Evolutionary conservation across 2,329 filamentous ascomycete genomes (phyloP), one percentile per base, ranked within the genome.

Genomic region (Fusarium sp.): DNA sequence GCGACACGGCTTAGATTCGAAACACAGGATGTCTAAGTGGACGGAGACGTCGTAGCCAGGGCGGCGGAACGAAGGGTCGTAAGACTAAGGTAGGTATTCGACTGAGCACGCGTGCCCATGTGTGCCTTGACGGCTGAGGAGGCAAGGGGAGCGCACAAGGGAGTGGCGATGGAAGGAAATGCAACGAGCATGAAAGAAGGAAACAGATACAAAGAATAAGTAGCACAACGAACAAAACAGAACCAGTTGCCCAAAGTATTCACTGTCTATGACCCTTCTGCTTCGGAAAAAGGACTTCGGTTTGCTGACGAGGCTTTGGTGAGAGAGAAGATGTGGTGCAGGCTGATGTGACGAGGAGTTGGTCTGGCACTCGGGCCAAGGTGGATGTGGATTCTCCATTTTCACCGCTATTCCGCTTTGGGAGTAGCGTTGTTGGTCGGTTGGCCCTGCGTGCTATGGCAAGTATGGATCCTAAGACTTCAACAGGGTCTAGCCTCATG

Each of bases 261-360:
- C 20, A 66, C 43, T 35, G 43, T 65, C 56, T 55, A 41, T 58
- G 36, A 33, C 48, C 59, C 41, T 56, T 42, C 39, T 29, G 23
- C 27, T 21, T 25, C 21, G 21, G 23, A 40, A 17, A 29, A 52
- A 58, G 58, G 42, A 39, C 23, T 63, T 53, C 40, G 48, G 48
- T 52, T 35, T 69, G 66, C 66, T 69, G 66, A 69, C 66, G 66
- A 69, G 66, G 66, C 66, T 69, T 67, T 69, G 66, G 66, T 67
- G 66, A 69, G 66, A 63, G 48, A 52, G 40, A 63, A 69, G 66
- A 67, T 69, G 48, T 69, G 60, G 66, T 68, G 65, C 61, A 68
- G 66, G 65, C 66, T 68, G 66, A 69, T 69, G 66, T 69, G 66
- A 69, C 61, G 61, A 69, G 66, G 66, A 69, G 66, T 67, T 55